Evolutionary conservation across 139 green algal species (phyloP), one percentile per base, ranked within the genome.

Genomic region (Pseudopediastrum boryanum): DNA sequence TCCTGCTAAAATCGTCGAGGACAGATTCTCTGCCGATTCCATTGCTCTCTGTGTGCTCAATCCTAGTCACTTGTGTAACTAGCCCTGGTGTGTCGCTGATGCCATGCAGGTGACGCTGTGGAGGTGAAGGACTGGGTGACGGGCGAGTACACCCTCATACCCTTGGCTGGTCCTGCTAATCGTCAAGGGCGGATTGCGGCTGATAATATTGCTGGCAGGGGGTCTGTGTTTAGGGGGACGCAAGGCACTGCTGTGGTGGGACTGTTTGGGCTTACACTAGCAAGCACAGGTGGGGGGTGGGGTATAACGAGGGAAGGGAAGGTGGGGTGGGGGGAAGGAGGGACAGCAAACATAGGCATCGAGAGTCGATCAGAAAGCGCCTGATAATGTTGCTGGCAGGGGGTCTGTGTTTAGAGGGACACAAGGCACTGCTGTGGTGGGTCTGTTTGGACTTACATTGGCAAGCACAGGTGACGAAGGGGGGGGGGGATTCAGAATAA

Each of bases 111-210:
- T 6, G 85, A 90, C 31, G 85, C 83, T 3, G 83, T 85, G 38
- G 83, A 90, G 71, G 69, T 84, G 2, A 82, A 79, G 61, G 83
- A 90, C 68, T 87, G 64, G 35, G 80, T 90, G 44, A 90, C 86
- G 9, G 73, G 78, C 6, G 63, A 84, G 74, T 50, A 76, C 29
- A 81, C 72, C 19, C 73, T 89, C 31, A 76, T 89, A 27, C 83
- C 86, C 4, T 68, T 90, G 56, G 86, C 86, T 3, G 86, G 86
- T 7, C 86, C 86, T 4, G 86, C 86, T 65, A 90, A 90, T 78
- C n/a, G n/a, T n/a, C n/a, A n/a, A n/a, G n/a, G n/a, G n/a, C n/a
- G n/a, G n/a, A n/a, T n/a, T 56, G 84, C 80, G 19, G 86, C 86
- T 36, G 81, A 90, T 63, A 77, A 79, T 62, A 86, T 90, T 36